Evolutionary conservation across 2,329 filamentous ascomycete species (phyloP).

Genomic region (Ophiocordyceps australis): DNA sequence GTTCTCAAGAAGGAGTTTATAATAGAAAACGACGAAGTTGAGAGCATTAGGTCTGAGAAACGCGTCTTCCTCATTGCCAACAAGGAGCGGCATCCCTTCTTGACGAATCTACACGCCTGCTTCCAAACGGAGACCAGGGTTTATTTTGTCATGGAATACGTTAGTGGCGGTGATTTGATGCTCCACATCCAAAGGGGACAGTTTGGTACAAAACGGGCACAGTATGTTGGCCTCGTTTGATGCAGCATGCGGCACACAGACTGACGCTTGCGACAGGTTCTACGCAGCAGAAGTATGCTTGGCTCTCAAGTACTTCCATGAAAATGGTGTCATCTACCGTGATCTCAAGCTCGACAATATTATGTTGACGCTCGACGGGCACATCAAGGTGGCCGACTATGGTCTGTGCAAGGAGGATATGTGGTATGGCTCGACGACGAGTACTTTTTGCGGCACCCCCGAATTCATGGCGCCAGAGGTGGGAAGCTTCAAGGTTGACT

Average conservation of each 20-base stretch:
- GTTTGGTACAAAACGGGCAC: conserved; percentile 87
- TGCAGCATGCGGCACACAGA: background rate
- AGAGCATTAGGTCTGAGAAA: conserved; percentile 95
- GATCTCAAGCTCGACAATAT: conserved; percentile 92
- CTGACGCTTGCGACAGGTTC: conserved; percentile 39
- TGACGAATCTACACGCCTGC: conserved; percentile 88
- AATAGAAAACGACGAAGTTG: conserved; percentile 97
- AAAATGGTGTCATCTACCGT: conserved; percentile 97
- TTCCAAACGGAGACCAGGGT: conserved; percentile 98
- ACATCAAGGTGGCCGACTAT: conserved; percentile 98
- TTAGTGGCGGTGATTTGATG: conserved; percentile 97
- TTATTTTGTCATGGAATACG: conserved; percentile 99
- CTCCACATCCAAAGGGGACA: conserved; percentile 94
- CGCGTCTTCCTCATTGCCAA: conserved; percentile 93
- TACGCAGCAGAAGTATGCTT: conserved; percentile 96
- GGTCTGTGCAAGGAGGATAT: conserved; percentile 99
- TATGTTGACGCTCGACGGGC: conserved; percentile 79
- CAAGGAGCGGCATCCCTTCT: conserved; percentile 89
- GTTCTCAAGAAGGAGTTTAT: conserved; percentile 99
- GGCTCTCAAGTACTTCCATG: conserved; percentile 96
- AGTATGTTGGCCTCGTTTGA: conserved; percentile 39
- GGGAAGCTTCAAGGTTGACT: no score
- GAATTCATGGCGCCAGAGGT: conserved; percentile 99
- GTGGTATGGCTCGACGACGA: conserved; percentile 96
- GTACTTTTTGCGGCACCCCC: conserved; percentile 97